Conservation (phyloP, 2,329 filamentous ascomycete species). For the Alternaria novae-zelandiae region DNA sequence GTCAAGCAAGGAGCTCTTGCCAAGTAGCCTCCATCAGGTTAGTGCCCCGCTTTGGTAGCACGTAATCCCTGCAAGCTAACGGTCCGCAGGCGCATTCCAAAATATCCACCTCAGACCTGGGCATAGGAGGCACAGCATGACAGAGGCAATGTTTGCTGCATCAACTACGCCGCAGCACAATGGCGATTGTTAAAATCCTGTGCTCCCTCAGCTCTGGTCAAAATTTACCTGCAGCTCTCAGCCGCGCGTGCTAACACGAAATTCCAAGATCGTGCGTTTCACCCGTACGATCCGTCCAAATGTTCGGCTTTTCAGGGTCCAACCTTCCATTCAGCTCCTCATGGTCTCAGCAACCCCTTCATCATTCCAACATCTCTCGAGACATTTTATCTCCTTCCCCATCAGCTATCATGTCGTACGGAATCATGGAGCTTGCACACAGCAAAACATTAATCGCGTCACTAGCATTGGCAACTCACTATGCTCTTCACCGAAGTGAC, state of each 20-base stretch:
- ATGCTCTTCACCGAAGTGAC: slow-evolving; percentile 28
- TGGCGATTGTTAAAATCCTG: neutral
- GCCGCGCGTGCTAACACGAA: neutral
- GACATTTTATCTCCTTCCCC: neutral
- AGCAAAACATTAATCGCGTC: slow-evolving; percentile 26
- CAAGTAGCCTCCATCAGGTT: neutral
- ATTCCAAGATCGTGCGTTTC: neutral
- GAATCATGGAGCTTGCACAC: slow-evolving; percentile 17
- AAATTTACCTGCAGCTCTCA: neutral
- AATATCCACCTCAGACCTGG: neutral
- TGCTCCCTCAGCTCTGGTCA: neutral
- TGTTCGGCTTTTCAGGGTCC: neutral
- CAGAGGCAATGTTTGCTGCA: neutral
- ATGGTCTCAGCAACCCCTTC: neutral
- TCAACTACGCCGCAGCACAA: neutral
- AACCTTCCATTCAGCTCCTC: neutral
- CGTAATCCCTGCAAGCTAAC: neutral
- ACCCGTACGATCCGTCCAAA: neutral
- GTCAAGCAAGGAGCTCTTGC: neutral
- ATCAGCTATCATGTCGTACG: neutral
- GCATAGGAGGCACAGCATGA: neutral
- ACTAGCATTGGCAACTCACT: slow-evolving; percentile 34
- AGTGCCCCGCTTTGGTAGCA: neutral
- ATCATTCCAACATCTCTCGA: neutral
- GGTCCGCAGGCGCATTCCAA: neutral